Evolutionary conservation across 495 filamentous ascomycete genomes (phyloP).

Genomic region (Pyronema omphalodes): DNA sequence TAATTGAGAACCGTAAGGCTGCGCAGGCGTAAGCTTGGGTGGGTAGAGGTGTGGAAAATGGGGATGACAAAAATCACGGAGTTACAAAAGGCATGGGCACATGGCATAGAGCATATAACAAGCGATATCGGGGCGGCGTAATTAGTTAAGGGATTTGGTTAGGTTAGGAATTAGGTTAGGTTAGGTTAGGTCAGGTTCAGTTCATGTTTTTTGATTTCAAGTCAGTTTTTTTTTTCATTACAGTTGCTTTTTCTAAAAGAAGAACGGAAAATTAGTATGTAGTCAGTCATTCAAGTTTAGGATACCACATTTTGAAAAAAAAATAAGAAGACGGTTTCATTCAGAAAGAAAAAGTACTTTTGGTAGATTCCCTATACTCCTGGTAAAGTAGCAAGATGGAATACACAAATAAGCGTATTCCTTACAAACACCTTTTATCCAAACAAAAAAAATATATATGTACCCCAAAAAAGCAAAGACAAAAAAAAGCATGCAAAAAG

Average conservation of each 20-base stretch:
- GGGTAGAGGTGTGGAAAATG: neutral
- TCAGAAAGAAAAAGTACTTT: neutral
- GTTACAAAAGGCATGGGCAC: neutral
- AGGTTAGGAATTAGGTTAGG: too few species aligned
- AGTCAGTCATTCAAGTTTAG: too few species aligned
- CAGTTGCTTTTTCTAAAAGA: too few species aligned
- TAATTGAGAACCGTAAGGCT: slow-evolving; percentile 2
- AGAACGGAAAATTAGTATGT: too few species aligned
- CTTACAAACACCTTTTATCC: neutral
- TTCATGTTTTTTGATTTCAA: too few species aligned
- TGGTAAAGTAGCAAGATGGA: neutral
- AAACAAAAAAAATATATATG: slow-evolving; percentile 1
- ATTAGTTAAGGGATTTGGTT: too few species aligned
- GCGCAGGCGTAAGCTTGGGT: neutral
- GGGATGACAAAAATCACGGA: neutral
- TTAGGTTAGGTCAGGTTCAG: too few species aligned
- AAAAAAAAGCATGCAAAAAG: neutral
- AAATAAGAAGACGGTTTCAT: too few species aligned
- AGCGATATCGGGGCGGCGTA: too few species aligned
- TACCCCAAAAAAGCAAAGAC: neutral
- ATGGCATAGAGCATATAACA: too few species aligned
- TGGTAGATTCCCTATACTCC: slow-evolving; percentile 4
- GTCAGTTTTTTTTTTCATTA: too few species aligned
- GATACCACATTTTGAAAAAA: too few species aligned
- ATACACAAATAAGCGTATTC: neutral